Conservation (phyloP, 208 protist genomes). For the Willaertia magna region DNA sequence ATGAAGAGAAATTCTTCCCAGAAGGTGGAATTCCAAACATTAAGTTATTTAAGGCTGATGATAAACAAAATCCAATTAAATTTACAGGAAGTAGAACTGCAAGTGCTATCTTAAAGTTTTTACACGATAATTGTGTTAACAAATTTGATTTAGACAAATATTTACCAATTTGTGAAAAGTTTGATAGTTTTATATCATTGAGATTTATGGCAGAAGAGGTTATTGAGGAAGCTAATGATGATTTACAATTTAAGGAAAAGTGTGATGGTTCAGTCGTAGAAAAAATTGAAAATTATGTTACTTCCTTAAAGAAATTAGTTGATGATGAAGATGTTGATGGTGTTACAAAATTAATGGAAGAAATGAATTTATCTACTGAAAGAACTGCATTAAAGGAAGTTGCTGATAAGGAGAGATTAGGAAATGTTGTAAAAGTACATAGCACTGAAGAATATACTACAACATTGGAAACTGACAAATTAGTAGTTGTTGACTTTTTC, state of each 20-base stretch:
- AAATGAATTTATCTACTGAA: background rate
- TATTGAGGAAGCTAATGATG: background rate
- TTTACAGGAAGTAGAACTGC: background rate
- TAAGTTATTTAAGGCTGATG: background rate
- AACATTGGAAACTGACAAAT: background rate
- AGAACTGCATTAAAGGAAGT: background rate
- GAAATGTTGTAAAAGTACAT: background rate
- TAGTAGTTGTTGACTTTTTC: slow-evolving; percentile 31
- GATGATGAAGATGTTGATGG: background rate
- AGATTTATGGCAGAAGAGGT: background rate
- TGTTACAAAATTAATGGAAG: background rate
- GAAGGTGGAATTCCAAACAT: background rate
- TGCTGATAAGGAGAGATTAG: background rate
- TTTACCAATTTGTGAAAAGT: background rate
- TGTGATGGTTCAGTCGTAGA: background rate
- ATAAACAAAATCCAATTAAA: background rate
- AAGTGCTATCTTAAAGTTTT: background rate
- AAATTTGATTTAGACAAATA: background rate
- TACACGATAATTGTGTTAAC: background rate
- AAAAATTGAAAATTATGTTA: background rate
- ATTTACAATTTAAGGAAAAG: background rate
- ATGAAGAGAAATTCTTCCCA: background rate
- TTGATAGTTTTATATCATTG: background rate
- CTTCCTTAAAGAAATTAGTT: background rate
- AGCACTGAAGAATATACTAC: background rate